Evolutionary conservation across 2,329 filamentous ascomycete species (phyloP).

Genomic region (Fulvia fulva): DNA sequence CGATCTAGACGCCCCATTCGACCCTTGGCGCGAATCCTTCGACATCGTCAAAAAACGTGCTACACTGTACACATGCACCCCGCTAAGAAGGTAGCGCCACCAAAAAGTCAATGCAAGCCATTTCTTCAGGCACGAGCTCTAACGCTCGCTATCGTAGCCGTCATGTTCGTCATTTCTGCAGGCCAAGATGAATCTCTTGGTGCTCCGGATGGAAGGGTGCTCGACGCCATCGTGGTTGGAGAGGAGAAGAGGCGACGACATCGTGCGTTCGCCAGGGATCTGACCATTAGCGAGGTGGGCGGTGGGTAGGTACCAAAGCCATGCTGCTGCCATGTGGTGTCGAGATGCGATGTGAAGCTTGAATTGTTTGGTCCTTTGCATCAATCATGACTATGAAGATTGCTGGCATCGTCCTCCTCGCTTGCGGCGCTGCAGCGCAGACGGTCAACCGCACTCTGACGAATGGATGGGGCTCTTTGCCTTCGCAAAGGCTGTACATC

Average conservation of each 20-base stretch:
- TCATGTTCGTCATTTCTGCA: background rate
- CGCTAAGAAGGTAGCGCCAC: background rate
- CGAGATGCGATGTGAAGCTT: background rate
- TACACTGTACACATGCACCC: background rate
- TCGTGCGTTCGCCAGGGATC: background rate
- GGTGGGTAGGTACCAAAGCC: background rate
- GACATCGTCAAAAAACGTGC: background rate
- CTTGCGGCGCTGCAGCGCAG: constrained; percentile 2
- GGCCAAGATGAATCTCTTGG: background rate
- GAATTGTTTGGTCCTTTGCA: too few species aligned
- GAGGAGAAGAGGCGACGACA: background rate
- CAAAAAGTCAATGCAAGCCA: background rate
- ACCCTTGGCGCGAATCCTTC: background rate
- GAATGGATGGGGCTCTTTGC: constrained; percentile 24
- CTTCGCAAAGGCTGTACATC: constrained; percentile 26
- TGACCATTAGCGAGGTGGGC: background rate
- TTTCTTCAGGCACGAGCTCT: background rate
- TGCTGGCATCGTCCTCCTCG: background rate
- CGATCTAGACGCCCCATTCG: background rate
- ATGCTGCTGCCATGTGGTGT: background rate
- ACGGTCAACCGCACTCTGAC: constrained; percentile 24
- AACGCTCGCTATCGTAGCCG: background rate
- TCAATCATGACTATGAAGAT: background rate
- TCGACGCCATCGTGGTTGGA: background rate
- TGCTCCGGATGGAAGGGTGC: background rate